A percentile compares a stretch with the other conserved stretches of the same genome.
Evolutionary conservation across 495 filamentous ascomycete species (phyloP).

Genomic region (Cercophora sp.): DNA sequence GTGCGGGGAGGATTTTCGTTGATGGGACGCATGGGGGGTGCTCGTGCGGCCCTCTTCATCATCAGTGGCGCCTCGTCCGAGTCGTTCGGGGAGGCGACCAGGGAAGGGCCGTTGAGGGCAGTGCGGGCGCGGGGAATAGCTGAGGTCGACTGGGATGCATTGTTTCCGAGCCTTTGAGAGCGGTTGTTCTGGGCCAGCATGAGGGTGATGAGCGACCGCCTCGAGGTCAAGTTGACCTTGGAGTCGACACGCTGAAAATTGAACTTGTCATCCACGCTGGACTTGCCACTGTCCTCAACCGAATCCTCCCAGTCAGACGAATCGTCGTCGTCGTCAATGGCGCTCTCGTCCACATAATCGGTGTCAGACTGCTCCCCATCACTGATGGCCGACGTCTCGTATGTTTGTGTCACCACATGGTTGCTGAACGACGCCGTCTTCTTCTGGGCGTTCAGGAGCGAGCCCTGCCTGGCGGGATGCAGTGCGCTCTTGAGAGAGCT

Average conservation of each 20-base stretch:
- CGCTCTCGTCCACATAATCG: slow-evolving; percentile 69
- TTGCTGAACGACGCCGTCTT: slow-evolving; percentile 86
- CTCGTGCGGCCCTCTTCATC: slow-evolving; percentile 53
- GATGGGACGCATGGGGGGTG: slow-evolving; percentile 48
- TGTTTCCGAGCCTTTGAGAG: slow-evolving; percentile 59
- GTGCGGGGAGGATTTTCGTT: slow-evolving; percentile 71
- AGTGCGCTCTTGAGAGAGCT: slow-evolving; percentile 73
- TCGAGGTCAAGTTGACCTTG: slow-evolving; percentile 75
- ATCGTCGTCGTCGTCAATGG: slow-evolving; percentile 85
- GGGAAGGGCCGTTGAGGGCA: slow-evolving; percentile 66
- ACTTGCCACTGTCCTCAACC: slow-evolving; percentile 77
- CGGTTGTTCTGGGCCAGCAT: slow-evolving; percentile 70
- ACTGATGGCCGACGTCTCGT: slow-evolving; percentile 52
- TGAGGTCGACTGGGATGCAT: slow-evolving; percentile 74
- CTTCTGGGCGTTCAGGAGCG: slow-evolving; percentile 50
- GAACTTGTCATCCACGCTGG: slow-evolving; percentile 71
- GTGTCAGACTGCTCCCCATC: slow-evolving; percentile 75
- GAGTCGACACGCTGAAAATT: slow-evolving; percentile 91
- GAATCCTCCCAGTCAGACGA: slow-evolving; percentile 91
- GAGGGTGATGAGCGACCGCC: slow-evolving; percentile 83
- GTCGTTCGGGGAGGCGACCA: slow-evolving; percentile 67
- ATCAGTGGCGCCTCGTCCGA: slow-evolving; percentile 65
- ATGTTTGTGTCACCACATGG: slow-evolving; percentile 62
- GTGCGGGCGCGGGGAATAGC: slow-evolving; percentile 70
- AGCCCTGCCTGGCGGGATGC: slow-evolving; percentile 37